Base-by-base conservation (phyloP, 345 rosid genomes). In the Rhodamnia rubescens region DNA sequence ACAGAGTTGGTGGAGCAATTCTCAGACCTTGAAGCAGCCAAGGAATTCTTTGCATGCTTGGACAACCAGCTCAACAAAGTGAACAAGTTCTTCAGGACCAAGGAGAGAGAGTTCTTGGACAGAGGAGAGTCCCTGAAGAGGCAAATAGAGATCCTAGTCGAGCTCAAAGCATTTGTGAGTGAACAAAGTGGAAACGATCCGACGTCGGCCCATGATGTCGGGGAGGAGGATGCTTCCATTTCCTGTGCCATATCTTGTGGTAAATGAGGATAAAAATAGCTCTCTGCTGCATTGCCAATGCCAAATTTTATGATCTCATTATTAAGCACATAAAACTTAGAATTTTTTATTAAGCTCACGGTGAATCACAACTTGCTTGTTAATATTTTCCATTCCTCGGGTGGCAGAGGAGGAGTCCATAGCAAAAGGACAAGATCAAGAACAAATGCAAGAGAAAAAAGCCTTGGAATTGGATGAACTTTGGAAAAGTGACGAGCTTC, bases 81-180 rank as follows among this genome's bases (percentile, higher is more conserved):
- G 89, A 97, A 96, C 87, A 95, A 93, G 27, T 97, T 98, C 88
- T 98, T 93, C 88, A 93, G 89, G 86, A 85, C 88, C 42, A 98
- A 94, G 86, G 99, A 98, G 94, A 92, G 91, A 83, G 99, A 96
- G 91, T 98, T 98, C 89, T 44, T 93, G 92, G 99, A 96, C 51
- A 92, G 99, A 90, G 98, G 95, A 51, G 99, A 98, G 20, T 91
- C 90, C 51, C 88, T 96, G 90, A 96, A 92, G 93, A 92, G 92
- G 85, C 99, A 98, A 88, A 87, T 95, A 90, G 94, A 94, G 87
- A 93, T 96, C 90, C 97, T 96, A 55, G 85, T 85, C 64, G 94
- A 96, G 83, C 94, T 96, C 85, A 94, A 91, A 88, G 59, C 90
- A 53, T 93, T 93, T 32, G 86, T 53, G 75, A 91, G 90, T 86